phyloP scores from a whole-genome alignment of 441 rosid genomes.

The Euphorbia celastroides region DNA sequence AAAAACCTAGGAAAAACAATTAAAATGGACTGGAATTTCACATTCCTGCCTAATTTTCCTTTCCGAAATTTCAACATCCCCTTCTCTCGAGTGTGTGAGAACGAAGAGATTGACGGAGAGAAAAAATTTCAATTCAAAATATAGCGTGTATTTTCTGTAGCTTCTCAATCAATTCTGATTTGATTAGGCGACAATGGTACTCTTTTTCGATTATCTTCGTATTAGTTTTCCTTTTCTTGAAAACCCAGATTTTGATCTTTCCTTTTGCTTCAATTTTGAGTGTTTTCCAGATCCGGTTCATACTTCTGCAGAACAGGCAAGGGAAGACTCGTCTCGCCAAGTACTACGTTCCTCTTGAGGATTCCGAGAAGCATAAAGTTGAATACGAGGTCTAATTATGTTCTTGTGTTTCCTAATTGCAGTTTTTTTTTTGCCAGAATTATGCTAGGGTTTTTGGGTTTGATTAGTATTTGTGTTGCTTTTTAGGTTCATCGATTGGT shows the following conservation, averaged over 20 bases:
- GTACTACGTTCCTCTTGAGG: slow-evolving; percentile 97
- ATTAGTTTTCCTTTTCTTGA: background rate
- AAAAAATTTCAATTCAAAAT: background rate
- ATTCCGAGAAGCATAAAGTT: slow-evolving; percentile 96
- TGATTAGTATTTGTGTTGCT: background rate
- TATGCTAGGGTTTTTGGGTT: slow-evolving; percentile 1
- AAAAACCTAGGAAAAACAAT: too few relatives aligned
- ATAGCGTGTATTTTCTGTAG: background rate
- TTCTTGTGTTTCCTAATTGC: background rate
- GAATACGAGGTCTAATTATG: slow-evolving; percentile 72
- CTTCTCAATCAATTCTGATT: background rate
- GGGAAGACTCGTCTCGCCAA: slow-evolving; percentile 99
- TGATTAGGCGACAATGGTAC: slow-evolving; percentile 11
- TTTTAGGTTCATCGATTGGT: slow-evolving; percentile 90
- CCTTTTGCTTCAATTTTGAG: background rate
- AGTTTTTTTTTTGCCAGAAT: background rate
- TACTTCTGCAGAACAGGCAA: slow-evolving; percentile 93
- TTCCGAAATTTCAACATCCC: slow-evolving; percentile 8
- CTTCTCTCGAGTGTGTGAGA: background rate
- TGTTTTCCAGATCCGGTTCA: slow-evolving; percentile 85
- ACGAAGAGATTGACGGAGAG: background rate
- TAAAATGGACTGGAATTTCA: too few relatives aligned
- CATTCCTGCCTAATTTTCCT: background rate
- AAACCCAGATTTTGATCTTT: slow-evolving; percentile 7
- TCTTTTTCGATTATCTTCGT: background rate